phyloP scores from a whole-genome alignment of 441 rosid species.

The Gossypium davidsonii region DNA sequence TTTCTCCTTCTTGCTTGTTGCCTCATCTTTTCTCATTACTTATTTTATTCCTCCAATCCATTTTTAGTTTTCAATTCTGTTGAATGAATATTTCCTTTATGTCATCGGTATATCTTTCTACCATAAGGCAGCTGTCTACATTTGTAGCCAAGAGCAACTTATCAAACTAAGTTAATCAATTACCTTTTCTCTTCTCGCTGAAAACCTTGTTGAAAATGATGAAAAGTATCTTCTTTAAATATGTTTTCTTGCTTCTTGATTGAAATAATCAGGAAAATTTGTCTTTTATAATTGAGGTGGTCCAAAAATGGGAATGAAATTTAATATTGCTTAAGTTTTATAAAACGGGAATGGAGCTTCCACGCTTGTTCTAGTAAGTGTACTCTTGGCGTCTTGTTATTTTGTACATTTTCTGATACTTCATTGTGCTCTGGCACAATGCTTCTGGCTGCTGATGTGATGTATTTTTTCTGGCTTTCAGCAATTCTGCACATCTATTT shows the following conservation, averaged over 20 bases:
- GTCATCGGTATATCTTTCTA: background rate
- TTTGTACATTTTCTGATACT: background rate
- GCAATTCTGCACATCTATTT: background rate
- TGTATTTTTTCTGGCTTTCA: conserved; percentile 3
- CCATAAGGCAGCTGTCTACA: background rate
- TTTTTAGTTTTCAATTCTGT: background rate
- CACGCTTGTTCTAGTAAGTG: background rate
- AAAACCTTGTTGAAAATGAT: background rate
- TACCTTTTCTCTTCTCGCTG: background rate
- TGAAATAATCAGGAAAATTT: background rate
- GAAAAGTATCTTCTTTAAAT: background rate
- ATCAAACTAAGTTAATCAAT: background rate
- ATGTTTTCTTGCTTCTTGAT: background rate
- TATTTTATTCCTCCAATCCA: background rate
- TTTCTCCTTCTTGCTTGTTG: background rate
- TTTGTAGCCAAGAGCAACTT: background rate
- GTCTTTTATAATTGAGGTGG: background rate
- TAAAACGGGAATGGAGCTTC: background rate
- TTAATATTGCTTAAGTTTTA: background rate
- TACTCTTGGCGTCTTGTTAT: background rate
- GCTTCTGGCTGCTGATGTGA: background rate
- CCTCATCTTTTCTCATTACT: conserved; percentile 9
- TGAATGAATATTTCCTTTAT: background rate
- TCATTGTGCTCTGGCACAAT: background rate
- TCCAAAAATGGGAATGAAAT: background rate